Base-by-base conservation (phyloP, 495 filamentous ascomycete species). In the Jackrogersella minutella region DNA sequence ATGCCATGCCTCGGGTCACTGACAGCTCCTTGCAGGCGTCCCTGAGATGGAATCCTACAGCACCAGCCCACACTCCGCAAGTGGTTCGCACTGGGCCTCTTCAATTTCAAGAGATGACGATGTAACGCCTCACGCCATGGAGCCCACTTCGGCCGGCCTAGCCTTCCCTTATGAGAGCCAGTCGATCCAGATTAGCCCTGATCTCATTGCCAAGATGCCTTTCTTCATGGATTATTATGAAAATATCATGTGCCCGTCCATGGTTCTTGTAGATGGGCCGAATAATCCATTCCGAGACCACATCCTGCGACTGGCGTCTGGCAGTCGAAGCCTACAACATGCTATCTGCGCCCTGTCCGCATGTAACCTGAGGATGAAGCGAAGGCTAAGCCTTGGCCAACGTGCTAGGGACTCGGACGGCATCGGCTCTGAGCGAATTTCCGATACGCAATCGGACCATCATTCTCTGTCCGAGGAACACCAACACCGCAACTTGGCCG, bases 311-410 rank as follows among this genome's bases (percentile, higher is more conserved):
- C 82, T 97, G 36, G 91, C 92, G 14, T 82, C 88, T 46, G 81
- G 85, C 26, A 97, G 91, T 75, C 86, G 88, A 69, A 93, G 92
- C 64, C 77, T 97, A 17, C 91, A 94, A 71, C 92, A 97, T 74
- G 93, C 94, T 13, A 92, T 98, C 72, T 95, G 93, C 63, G 93
- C 94, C 5, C 82, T 98, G 13, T 85, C 93, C 1, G 88, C 90
- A 2, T 96, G 93, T 76, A 97, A 98, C 72, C 79, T 97, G 40
- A 77, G 84, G 59, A 85, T 85, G 82, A 85, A 85, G 77, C 69
- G 83, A 60, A 82, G 76, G 62, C 78, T 85, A 49, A 85, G 82
- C 51, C 78, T 84, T 7, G 81, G 82, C 26, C 82, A 84, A 68
- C 79, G 81, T 59, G 72, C 74, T 24, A 74, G 77, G 44, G 79